These are phyloP conservation scores for Paracorniculantispora psalliotae DNA, from an alignment of 2,329 filamentous ascomycete genomes.

Conservation along the genomic window DNA sequence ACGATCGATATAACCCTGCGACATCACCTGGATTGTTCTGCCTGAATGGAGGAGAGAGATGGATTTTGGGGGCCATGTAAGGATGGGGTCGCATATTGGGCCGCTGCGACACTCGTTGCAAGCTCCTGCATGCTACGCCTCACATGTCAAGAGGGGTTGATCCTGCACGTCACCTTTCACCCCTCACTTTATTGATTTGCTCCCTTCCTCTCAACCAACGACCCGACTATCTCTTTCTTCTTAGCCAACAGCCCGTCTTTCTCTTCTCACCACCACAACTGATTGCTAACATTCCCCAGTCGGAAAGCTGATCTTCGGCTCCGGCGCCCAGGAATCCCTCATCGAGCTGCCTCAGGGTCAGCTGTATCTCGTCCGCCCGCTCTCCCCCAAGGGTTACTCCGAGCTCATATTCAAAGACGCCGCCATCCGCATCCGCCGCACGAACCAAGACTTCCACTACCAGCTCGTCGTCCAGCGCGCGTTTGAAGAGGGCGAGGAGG, in stretches of 20 bases:
- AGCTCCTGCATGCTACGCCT: not conserved
- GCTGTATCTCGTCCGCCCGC: slow-evolving; percentile 91
- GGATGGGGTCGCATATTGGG: not conserved
- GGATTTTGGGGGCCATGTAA: not conserved
- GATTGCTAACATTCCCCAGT: slow-evolving; percentile 44
- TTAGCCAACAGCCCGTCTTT: not conserved
- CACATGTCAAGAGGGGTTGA: slow-evolving; percentile 32
- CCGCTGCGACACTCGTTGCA: not conserved
- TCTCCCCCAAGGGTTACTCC: slow-evolving; percentile 94
- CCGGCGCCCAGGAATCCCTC: slow-evolving; percentile 80
- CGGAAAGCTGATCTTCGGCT: slow-evolving; percentile 89
- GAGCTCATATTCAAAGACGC: slow-evolving; percentile 99
- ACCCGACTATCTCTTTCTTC: not conserved
- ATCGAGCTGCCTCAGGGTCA: slow-evolving; percentile 94
- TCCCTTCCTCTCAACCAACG: not conserved
- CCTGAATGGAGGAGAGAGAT: too few species aligned
- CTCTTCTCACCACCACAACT: not conserved
- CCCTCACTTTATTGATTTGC: slow-evolving; percentile 16
- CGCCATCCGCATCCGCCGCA: slow-evolving; percentile 83
- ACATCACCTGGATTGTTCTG: too few species aligned
- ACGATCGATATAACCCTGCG: not conserved
- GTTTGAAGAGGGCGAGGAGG: slow-evolving; percentile 96
- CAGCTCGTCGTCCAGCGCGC: slow-evolving; percentile 94
- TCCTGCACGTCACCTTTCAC: slow-evolving; percentile 26
- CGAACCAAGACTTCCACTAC: slow-evolving; percentile 93